Percentiles rank a stretch among this genome's conserved stretches.
phyloP scores from a whole-genome alignment of 129 eudicot species.

The Glebionis coronaria region DNA sequence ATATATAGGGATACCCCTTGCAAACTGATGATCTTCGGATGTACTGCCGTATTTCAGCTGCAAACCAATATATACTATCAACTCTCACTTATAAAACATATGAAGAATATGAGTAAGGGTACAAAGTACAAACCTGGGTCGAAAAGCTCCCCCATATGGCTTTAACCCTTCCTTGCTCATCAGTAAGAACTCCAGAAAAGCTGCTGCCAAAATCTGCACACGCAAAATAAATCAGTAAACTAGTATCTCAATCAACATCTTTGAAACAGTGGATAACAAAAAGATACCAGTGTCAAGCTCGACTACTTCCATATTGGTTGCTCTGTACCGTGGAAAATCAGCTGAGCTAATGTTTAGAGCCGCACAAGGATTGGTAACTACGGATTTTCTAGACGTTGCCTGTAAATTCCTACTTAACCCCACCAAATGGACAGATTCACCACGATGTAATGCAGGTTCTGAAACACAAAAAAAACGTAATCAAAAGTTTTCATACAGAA shows the following conservation, averaged over 20 bases:
- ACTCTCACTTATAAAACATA: neutral
- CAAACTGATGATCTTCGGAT: conserved; percentile 84
- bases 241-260: too few relatives aligned
- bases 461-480: neutral
- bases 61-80: conserved; percentile 26
- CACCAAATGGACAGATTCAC: conserved; percentile 86
- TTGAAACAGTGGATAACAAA: neutral
- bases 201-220: conserved; percentile 84
- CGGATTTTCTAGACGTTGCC: conserved; percentile 90
- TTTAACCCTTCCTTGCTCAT: conserved; percentile 84
- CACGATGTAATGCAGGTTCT: conserved; percentile 89
- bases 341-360: conserved; percentile 76
- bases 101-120: conserved; percentile 18
- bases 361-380: conserved; percentile 86
- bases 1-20: conserved; percentile 82
- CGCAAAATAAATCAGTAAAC: neutral
- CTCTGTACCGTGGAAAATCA: conserved; percentile 90
- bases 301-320: conserved; percentile 93
- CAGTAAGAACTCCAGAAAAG: conserved; percentile 90
- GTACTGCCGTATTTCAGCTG: conserved; percentile 81
- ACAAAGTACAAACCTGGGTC: conserved; percentile 58
- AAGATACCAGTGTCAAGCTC: conserved; percentile 76
- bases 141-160: conserved; percentile 99
- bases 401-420: conserved; percentile 91
- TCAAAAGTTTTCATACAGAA: too few relatives aligned